Evolutionary conservation across 1,139 yeast species (phyloP).

Genomic region (Kazachstania sp.): DNA sequence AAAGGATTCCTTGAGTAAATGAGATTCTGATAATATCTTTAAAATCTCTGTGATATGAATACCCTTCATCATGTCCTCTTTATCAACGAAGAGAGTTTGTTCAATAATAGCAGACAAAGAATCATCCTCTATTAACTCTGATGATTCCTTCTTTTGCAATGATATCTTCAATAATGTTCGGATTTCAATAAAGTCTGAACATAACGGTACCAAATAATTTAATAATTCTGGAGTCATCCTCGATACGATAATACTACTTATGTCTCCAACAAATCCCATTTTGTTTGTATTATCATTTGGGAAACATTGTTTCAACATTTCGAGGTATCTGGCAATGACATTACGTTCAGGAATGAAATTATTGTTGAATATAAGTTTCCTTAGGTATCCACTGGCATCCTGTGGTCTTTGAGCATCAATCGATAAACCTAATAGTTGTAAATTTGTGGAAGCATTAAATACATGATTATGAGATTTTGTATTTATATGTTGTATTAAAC

Average conservation of each 20-base stretch:
- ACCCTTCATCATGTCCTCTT: background rate
- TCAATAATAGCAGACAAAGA: background rate
- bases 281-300: background rate
- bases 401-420: background rate
- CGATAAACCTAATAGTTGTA: background rate
- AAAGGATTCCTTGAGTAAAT: slow-evolving; percentile 4
- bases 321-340: slow-evolving; percentile 5
- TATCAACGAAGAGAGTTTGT: background rate
- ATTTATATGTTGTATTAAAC: background rate
- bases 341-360: background rate
- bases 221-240: slow-evolving; percentile 10
- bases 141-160: background rate
- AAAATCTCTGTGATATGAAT: background rate
- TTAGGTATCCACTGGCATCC: background rate
- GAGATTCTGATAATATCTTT: slow-evolving; percentile 1
- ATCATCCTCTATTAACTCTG: background rate
- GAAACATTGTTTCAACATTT: slow-evolving; percentile 4
- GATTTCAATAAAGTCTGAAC: slow-evolving; percentile 18
- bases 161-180: slow-evolving; percentile 11
- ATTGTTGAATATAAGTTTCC: background rate
- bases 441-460: background rate
- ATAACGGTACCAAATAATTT: slow-evolving; percentile 14
- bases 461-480: background rate
- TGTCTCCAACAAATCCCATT: slow-evolving; percentile 14
- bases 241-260: slow-evolving; percentile 14